Conservation (phyloP, 176 grass and related monocot species). For the Tillandsia leiboldiana region DNA sequence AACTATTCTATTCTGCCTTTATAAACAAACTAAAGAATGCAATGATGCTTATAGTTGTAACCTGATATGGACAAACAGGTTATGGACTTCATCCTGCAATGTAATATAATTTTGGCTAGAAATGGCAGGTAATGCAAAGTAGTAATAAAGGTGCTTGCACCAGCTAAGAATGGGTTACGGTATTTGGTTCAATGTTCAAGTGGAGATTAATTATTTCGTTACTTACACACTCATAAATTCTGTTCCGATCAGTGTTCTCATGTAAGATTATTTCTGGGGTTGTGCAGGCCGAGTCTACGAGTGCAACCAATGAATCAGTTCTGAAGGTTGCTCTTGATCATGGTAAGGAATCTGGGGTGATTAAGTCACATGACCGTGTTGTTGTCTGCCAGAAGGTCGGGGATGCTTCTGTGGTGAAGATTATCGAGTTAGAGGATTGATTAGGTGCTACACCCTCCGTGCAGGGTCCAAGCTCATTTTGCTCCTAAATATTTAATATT, state of each 20-base stretch:
- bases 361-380: constrained; percentile 98
- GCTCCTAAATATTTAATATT: too few species aligned
- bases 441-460: neutral
- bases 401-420: constrained; percentile 93
- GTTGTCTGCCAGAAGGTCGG: constrained; percentile 96
- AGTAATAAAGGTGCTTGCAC: too few species aligned
- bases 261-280: neutral
- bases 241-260: neutral
- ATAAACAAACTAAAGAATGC: too few species aligned
- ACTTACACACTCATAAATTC: neutral
- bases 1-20: too few species aligned
- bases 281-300: constrained; percentile 73
- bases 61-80: too few species aligned
- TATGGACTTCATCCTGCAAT: too few species aligned
- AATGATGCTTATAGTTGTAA: too few species aligned
- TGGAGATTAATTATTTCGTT: neutral
- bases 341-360: constrained; percentile 67
- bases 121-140: too few species aligned
- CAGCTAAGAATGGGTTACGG: neutral
- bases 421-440: constrained; percentile 92
- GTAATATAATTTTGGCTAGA: too few species aligned
- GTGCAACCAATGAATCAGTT: constrained; percentile 74
- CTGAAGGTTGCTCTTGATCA: constrained; percentile 98
- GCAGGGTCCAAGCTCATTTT: too few species aligned
- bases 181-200: neutral